phyloP scores from a whole-genome alignment of 2,329 filamentous ascomycete species.

The Westerdykella sp. region DNA sequence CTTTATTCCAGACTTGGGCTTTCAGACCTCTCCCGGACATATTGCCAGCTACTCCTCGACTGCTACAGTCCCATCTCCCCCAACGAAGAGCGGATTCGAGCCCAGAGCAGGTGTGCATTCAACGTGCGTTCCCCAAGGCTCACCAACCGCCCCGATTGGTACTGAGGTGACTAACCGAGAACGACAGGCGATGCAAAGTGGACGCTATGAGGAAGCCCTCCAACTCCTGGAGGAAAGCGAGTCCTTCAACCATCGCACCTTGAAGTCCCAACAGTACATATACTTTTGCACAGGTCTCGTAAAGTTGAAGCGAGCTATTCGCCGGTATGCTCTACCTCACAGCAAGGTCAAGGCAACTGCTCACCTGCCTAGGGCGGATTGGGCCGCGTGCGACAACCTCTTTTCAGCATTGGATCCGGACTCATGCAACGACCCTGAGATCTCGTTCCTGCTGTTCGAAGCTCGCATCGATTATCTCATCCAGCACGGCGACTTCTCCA shows the following conservation, averaged over 20 bases:
- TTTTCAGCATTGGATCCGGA: constrained; percentile 52
- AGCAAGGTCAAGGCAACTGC: background rate
- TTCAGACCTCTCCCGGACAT: constrained; percentile 52
- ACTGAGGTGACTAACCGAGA: background rate
- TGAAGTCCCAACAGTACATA: constrained; percentile 73
- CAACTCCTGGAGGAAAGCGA: constrained; percentile 55
- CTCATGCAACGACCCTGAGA: constrained; percentile 51
- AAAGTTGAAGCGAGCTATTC: constrained; percentile 57
- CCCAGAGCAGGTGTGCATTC: constrained; percentile 64
- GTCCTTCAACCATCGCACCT: constrained; percentile 58
- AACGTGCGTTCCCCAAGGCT: constrained; percentile 37
- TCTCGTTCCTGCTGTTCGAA: constrained; percentile 53
- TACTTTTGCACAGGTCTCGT: constrained; percentile 61
- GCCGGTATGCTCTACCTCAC: constrained; percentile 36
- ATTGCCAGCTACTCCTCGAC: constrained; percentile 67
- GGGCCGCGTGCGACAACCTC: constrained; percentile 51
- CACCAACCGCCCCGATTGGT: background rate
- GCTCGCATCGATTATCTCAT: constrained; percentile 55
- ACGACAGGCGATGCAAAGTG: constrained; percentile 52
- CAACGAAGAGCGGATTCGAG: constrained; percentile 73
- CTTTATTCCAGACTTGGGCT: constrained; percentile 70
- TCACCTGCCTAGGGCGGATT: constrained; percentile 45
- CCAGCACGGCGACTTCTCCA: constrained; percentile 46
- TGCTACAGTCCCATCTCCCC: constrained; percentile 61
- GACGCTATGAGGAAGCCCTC: constrained; percentile 65